Conservation (phyloP, 176 grass and related monocot species). For the Paspalum notatum region DNA sequence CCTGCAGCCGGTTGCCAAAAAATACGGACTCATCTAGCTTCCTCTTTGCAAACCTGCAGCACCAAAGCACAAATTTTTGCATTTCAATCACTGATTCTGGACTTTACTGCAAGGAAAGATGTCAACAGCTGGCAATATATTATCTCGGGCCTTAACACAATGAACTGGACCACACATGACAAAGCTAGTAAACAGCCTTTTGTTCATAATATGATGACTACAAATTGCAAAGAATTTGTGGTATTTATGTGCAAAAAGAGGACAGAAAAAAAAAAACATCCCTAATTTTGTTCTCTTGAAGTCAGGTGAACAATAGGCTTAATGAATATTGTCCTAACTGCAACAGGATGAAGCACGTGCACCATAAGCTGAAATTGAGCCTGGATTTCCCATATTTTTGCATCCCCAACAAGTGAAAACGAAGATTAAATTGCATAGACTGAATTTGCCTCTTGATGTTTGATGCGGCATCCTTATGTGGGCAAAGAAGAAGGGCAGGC, state of each 20-base stretch:
- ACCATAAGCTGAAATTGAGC: too few relatives aligned
- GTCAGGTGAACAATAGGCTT: background rate
- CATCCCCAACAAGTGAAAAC: too few relatives aligned
- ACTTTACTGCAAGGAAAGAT: background rate
- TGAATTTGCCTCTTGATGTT: too few relatives aligned
- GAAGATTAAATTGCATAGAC: too few relatives aligned
- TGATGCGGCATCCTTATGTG: too few relatives aligned
- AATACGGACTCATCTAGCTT: slow-evolving; percentile 89
- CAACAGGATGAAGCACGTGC: too few relatives aligned
- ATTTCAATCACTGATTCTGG: background rate
- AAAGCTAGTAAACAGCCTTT: background rate
- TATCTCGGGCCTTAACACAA: background rate
- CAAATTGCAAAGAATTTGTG: background rate
- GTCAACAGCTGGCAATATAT: background rate
- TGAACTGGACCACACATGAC: background rate
- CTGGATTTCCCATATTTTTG: too few relatives aligned
- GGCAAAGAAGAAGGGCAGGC: too few relatives aligned
- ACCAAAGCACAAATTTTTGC: slow-evolving; percentile 9
- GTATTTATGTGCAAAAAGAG: background rate
- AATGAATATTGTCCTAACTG: background rate
- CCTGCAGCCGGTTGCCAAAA: slow-evolving; percentile 76
- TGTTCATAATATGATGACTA: background rate
- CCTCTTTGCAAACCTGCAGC: slow-evolving; percentile 85
- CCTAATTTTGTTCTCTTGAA: background rate
- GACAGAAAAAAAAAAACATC: too few relatives aligned